Evolutionary conservation across 768 basidiomycete genomes (phyloP).

Genomic region (Lentinula sp.): DNA sequence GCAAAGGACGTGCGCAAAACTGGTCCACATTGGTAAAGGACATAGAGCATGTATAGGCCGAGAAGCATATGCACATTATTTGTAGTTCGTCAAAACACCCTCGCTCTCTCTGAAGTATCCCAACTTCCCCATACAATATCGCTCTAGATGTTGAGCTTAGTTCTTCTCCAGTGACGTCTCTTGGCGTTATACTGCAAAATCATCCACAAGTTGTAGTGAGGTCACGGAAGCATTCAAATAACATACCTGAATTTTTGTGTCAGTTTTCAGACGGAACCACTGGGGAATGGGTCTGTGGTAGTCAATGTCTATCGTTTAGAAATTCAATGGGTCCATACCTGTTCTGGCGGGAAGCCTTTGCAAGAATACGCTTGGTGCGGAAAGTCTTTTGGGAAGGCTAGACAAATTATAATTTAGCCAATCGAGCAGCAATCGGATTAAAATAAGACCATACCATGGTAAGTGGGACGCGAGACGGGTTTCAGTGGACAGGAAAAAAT

Average conservation of each 20-base stretch:
- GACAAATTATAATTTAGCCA: neutral
- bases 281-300: conserved; percentile 85
- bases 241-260: conserved; percentile 87
- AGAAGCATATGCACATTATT: neutral
- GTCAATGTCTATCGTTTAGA: neutral
- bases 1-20: neutral
- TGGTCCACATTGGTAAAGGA: neutral
- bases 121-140: neutral
- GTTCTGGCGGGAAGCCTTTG: conserved; percentile 95
- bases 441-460: conserved; percentile 30
- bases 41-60: neutral
- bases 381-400: conserved; percentile 99
- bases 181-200: conserved; percentile 79
- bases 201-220: neutral
- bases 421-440: neutral
- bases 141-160: conserved; percentile 91
- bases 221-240: neutral
- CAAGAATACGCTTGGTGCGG: conserved; percentile 94
- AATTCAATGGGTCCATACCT: conserved; percentile 44
- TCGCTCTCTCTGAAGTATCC: neutral
- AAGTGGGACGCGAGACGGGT: conserved; percentile 28
- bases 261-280: conserved; percentile 98
- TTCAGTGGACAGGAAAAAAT: conserved; percentile 18
- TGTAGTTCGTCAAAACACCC: neutral
- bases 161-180: conserved; percentile 98